These are phyloP conservation scores for Solanum boliviense DNA, from an alignment of 257 asterid species.

Conservation along the genomic window DNA sequence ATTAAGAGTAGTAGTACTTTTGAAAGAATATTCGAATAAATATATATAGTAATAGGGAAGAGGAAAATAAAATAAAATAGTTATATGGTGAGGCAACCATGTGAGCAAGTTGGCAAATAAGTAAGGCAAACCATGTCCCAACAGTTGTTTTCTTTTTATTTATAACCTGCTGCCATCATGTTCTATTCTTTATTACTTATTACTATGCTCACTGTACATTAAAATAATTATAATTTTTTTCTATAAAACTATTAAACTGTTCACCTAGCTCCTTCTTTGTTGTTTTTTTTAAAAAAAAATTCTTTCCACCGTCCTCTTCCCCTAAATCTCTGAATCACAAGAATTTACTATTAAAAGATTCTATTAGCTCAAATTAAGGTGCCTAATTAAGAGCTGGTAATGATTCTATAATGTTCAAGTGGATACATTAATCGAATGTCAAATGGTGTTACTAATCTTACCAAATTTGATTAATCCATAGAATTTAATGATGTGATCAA, in stretches of 20 bases:
- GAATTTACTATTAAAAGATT: background rate
- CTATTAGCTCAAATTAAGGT: background rate
- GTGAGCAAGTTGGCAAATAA: conserved; percentile 2
- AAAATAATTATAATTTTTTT: background rate
- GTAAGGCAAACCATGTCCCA: conserved; percentile 4
- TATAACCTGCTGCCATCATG: background rate
- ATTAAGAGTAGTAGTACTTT: background rate
- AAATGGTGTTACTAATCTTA: background rate
- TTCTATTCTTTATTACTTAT: background rate
- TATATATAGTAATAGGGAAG: background rate
- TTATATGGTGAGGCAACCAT: background rate
- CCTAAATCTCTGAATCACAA: background rate
- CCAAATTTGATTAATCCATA: background rate
- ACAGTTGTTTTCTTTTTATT: background rate
- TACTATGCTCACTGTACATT: background rate
- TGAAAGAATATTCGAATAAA: background rate
- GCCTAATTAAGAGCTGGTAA: background rate
- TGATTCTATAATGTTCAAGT: background rate
- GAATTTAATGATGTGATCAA: background rate
- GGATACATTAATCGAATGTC: background rate
- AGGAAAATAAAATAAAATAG: background rate
- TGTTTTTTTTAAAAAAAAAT: background rate
- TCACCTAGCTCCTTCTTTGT: no score
- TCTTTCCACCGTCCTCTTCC: background rate
- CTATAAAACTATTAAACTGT: background rate